phyloP scores from a whole-genome alignment of 1,139 yeast genomes.

The Saccharomyces hybrid region DNA sequence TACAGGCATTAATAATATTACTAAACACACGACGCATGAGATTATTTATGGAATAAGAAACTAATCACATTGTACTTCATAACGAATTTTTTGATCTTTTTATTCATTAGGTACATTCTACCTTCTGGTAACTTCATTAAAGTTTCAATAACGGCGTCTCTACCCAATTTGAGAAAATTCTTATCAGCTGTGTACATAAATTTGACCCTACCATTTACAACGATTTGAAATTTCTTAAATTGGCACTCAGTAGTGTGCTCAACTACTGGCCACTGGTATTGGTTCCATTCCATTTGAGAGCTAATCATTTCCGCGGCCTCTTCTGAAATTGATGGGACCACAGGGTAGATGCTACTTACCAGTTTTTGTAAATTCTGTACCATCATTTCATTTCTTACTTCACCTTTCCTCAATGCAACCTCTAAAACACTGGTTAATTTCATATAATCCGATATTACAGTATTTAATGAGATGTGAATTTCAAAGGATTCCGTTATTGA shows the following conservation, averaged over 20 bases:
- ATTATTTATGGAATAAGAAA: constrained; percentile 24
- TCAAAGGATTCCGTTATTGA: constrained; percentile 55
- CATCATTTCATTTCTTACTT: constrained; percentile 32
- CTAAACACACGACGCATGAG: background rate
- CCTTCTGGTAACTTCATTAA: constrained; percentile 24
- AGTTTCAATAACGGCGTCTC: constrained; percentile 34
- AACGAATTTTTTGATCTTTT: constrained; percentile 35
- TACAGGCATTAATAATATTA: constrained; percentile 5
- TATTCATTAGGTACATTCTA: constrained; percentile 32
- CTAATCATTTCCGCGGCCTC: constrained; percentile 65
- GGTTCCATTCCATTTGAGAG: constrained; percentile 36
- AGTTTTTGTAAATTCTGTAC: constrained; percentile 46
- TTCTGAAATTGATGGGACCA: constrained; percentile 64
- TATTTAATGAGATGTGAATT: constrained; percentile 59
- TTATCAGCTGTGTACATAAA: constrained; percentile 39
- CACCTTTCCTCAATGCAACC: constrained; percentile 35
- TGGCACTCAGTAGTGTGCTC: constrained; percentile 36
- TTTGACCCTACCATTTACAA: constrained; percentile 64
- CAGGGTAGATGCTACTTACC: constrained; percentile 40
- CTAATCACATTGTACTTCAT: constrained; percentile 35
- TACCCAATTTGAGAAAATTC: constrained; percentile 32
- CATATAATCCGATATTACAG: constrained; percentile 85
- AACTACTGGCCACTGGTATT: constrained; percentile 52
- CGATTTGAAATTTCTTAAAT: constrained; percentile 41
- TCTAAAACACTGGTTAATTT: constrained; percentile 58